Base-by-base conservation (phyloP, 768 basidiomycete species). In the Dioszegia hungarica region DNA sequence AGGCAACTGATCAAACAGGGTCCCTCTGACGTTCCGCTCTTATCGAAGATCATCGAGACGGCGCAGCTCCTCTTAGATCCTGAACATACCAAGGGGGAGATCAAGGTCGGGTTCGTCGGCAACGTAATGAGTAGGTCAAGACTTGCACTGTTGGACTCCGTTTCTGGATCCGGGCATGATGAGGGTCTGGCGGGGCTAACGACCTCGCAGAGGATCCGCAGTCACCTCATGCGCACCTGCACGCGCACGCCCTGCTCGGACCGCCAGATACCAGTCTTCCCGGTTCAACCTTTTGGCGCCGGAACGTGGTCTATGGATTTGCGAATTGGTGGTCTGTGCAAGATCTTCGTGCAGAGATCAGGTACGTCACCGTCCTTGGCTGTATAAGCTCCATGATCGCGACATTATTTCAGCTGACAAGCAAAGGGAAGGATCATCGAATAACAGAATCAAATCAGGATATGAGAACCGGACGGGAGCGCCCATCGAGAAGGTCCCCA, bases 371-470 rank as follows among this genome's bases (percentile, higher is more conserved):
- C 19, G 5, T 17, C 27, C 9, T 1, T n/a, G 9, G n/a, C n/a
- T n/a, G n/a, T n/a, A n/a, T n/a, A n/a, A n/a, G n/a, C n/a, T n/a
- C n/a, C n/a, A n/a, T n/a, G n/a, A n/a, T n/a, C n/a, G n/a, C n/a
- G n/a, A n/a, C n/a, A n/a, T n/a, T n/a, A 36, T 9, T 5, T 5
- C 22, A 2, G 46, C 56, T 48, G 47, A 57, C 37, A 8, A 39
- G 11, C 12, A 12, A 15, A 90, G 89, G 45, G 88, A 90, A 76
- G 82, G 84, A 19, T 84, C 85, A 2, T 85, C 87, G 14, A 91
- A 90, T 70, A 90, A 91, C 75, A 84, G 88, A 38, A 78, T 91
- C 71, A 89, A 88, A 71, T 88, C 88, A 6, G 87, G 87, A 20
- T 82, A 87, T 37, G 37, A 58, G 37, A 81, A 82, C 56, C 82